phyloP scores from a whole-genome alignment of 2,329 filamentous ascomycete species.

The Cordyceps pruinosa region DNA sequence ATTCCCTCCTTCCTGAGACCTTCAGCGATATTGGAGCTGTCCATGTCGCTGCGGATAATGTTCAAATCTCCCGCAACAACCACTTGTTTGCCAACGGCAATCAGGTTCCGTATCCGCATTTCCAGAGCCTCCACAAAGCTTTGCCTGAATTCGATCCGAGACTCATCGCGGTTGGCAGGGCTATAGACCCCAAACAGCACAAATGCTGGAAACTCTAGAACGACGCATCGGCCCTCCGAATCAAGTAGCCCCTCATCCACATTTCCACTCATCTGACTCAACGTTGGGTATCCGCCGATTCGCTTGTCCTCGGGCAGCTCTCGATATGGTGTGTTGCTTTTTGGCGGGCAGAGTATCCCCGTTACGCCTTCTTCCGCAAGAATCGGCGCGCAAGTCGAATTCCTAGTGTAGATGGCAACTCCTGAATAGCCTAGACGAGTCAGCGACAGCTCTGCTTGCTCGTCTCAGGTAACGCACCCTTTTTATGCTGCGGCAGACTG shows the following conservation, averaged over 20 bases:
- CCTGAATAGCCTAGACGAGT: slow-evolving; percentile 72
- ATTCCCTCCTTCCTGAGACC: slow-evolving; percentile 62
- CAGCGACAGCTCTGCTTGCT: not conserved
- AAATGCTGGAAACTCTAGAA: slow-evolving; percentile 91
- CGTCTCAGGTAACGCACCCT: slow-evolving; percentile 50
- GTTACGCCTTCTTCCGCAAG: slow-evolving; percentile 91
- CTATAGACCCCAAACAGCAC: slow-evolving; percentile 90
- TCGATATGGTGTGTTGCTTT: slow-evolving; percentile 62
- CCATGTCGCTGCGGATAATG: slow-evolving; percentile 60
- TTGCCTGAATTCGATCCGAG: slow-evolving; percentile 72
- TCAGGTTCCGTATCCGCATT: slow-evolving; percentile 74
- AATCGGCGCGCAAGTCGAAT: slow-evolving; percentile 75
- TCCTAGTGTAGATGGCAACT: slow-evolving; percentile 92
- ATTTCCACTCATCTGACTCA: slow-evolving; percentile 54
- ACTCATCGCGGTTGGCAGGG: slow-evolving; percentile 81
- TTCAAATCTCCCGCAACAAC: slow-evolving; percentile 86
- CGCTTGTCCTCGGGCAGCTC: slow-evolving; percentile 66
- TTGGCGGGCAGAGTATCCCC: slow-evolving; percentile 68
- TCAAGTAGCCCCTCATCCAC: slow-evolving; percentile 71
- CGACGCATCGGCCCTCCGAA: slow-evolving; percentile 82
- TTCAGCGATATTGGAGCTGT: slow-evolving; percentile 70
- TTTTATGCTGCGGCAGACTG: slow-evolving; percentile 87
- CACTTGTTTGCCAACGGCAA: slow-evolving; percentile 73
- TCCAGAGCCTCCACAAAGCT: slow-evolving; percentile 77
- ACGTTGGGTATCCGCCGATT: slow-evolving; percentile 82